Conservation (phyloP, 1,284 basidiomycete species). For the Golubevia pallescens region DNA sequence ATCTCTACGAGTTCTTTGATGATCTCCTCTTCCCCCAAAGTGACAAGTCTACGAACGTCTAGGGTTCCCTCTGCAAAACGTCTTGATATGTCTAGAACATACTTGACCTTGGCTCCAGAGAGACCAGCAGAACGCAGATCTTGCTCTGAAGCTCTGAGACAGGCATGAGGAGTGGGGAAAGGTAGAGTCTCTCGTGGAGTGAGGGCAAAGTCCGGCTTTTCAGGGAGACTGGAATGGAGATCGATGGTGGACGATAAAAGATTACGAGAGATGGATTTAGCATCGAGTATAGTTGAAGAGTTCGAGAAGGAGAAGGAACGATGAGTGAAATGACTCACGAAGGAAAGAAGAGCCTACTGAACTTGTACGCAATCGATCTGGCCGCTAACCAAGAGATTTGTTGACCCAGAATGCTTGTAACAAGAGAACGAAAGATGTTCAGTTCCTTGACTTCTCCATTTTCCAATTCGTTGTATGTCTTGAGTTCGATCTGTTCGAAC, state of each 20-base stretch:
- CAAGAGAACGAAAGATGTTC: conserved; percentile 51
- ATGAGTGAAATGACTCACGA: background rate
- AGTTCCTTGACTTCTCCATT: conserved; percentile 31
- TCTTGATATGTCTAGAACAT: conserved; percentile 49
- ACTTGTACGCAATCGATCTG: conserved; percentile 81
- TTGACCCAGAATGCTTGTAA: conserved; percentile 69
- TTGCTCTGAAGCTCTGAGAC: conserved; percentile 36
- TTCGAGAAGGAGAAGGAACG: background rate
- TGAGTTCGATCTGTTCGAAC: conserved; percentile 25
- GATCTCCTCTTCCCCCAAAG: conserved; percentile 37
- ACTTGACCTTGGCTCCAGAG: conserved; percentile 51
- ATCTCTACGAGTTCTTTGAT: conserved; percentile 43
- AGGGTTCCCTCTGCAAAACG: conserved; percentile 50
- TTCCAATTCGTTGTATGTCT: conserved; percentile 40
- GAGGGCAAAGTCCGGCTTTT: conserved; percentile 39
- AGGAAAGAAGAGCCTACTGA: conserved; percentile 63
- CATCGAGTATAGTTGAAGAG: background rate
- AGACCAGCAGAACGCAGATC: conserved; percentile 46
- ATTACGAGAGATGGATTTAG: too few species aligned
- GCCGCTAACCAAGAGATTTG: conserved; percentile 92
- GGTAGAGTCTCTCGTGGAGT: conserved; percentile 48
- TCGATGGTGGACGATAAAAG: conserved; percentile 66
- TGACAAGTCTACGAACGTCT: conserved; percentile 42
- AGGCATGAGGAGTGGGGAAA: conserved; percentile 47
- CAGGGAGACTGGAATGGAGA: conserved; percentile 52